phyloP scores from a whole-genome alignment of 192 early-diverging fungal species.

The Coemansia sp. region DNA sequence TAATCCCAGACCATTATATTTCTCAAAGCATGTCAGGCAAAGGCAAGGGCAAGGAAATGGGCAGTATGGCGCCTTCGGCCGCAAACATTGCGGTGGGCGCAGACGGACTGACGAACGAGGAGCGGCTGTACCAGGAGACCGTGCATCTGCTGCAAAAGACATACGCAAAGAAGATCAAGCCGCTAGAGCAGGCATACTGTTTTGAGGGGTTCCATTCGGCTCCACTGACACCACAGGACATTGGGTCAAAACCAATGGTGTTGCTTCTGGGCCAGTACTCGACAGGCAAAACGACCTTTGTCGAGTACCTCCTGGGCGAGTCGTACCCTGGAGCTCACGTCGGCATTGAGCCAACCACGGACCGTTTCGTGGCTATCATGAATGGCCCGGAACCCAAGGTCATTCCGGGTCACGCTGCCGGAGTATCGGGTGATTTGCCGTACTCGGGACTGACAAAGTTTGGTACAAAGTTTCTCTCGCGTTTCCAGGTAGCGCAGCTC shows the following conservation, averaged over 20 bases:
- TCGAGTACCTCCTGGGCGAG: conserved; percentile 69
- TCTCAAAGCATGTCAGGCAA: too few species aligned
- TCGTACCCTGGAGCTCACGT: conserved; percentile 81
- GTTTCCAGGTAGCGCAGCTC: conserved; percentile 83
- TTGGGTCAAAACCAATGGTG: conserved; percentile 83
- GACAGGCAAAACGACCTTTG: conserved; percentile 84
- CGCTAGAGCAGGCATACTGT: conserved; percentile 67
- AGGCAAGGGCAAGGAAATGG: conserved; percentile 25
- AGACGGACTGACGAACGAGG: conserved; percentile 40
- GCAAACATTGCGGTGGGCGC: conserved; percentile 22
- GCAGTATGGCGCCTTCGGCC: conserved; percentile 5
- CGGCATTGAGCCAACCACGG: conserved; percentile 87
- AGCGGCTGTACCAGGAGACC: conserved; percentile 55
- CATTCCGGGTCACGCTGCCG: conserved; percentile 85
- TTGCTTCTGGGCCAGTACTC: conserved; percentile 86
- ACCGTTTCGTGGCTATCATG: conserved; percentile 85
- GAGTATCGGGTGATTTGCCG: conserved; percentile 74
- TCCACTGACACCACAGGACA: conserved; percentile 75
- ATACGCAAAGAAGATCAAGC: conserved; percentile 68
- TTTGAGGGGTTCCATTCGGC: conserved; percentile 80
- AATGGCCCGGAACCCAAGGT: conserved; percentile 65
- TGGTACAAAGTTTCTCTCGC: conserved; percentile 73
- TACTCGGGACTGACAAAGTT: conserved; percentile 78
- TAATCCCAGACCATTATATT: too few species aligned
- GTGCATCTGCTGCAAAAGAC: conserved; percentile 66